phyloP scores from a whole-genome alignment of 2,329 filamentous ascomycete species.

The Diplodia seriata region DNA sequence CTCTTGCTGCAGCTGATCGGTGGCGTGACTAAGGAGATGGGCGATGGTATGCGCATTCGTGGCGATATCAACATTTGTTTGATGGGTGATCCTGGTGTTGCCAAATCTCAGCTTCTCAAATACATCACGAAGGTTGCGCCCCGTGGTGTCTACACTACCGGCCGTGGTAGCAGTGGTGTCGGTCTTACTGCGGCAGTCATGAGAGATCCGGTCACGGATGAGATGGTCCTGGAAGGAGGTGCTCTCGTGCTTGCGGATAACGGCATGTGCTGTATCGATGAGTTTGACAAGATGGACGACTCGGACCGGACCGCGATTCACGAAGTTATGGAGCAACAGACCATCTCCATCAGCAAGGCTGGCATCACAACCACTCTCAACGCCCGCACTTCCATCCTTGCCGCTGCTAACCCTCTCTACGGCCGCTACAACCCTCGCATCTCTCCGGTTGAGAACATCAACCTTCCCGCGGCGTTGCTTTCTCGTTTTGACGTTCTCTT shows the following conservation, averaged over 20 bases:
- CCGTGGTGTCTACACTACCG: constrained; percentile 84
- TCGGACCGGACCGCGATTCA: constrained; percentile 82
- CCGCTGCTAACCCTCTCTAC: constrained; percentile 95
- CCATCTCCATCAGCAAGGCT: constrained; percentile 85
- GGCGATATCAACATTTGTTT: constrained; percentile 98
- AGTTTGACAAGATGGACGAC: constrained; percentile 91
- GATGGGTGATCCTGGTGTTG: constrained; percentile 99
- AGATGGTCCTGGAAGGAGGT: constrained; percentile 83
- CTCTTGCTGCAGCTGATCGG: constrained; percentile 94
- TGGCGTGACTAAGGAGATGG: constrained; percentile 94
- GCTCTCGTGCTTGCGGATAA: constrained; percentile 82
- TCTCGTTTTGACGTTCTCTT: constrained; percentile 98
- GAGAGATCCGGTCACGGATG: constrained; percentile 82
- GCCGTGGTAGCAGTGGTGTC: constrained; percentile 80
- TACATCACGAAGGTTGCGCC: constrained; percentile 99
- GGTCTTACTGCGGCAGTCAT: constrained; percentile 84
- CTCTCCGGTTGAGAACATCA: constrained; percentile 98
- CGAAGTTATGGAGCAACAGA: constrained; percentile 90
- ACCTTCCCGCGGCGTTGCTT: constrained; percentile 93
- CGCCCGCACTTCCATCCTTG: constrained; percentile 92
- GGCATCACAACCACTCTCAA: constrained; percentile 97
- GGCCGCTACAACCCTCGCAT: constrained; percentile 97
- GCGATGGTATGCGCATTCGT: constrained; percentile 98
- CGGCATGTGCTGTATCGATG: constrained; percentile 85
- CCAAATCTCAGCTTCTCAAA: constrained; percentile 97